Evolutionary conservation across 2,329 filamentous ascomycete genomes (phyloP).

Genomic region (Calonectria fujianensis): DNA sequence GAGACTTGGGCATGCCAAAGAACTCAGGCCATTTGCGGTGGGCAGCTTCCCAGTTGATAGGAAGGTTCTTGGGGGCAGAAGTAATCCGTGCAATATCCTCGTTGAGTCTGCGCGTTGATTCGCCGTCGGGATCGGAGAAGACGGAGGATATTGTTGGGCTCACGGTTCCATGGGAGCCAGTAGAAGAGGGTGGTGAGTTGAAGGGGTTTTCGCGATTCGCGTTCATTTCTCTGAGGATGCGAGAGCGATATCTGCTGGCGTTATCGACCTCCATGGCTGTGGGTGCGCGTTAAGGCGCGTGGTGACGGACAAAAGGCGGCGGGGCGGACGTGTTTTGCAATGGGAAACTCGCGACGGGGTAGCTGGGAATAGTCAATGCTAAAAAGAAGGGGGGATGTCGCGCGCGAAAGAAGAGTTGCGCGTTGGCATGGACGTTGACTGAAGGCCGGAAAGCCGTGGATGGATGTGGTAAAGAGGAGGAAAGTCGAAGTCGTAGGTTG

Average conservation of each 20-base stretch:
- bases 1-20: slow-evolving; percentile 64
- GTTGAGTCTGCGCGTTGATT: slow-evolving; percentile 71
- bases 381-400: slow-evolving; percentile 37
- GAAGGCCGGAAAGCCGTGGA: slow-evolving; percentile 36
- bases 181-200: slow-evolving; percentile 75
- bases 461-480: slow-evolving; percentile 44
- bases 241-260: slow-evolving; percentile 66
- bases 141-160: slow-evolving; percentile 72
- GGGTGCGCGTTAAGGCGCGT: slow-evolving; percentile 52
- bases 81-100: slow-evolving; percentile 68
- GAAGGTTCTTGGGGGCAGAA: slow-evolving; percentile 62
- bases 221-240: slow-evolving; percentile 71
- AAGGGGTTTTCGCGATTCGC: slow-evolving; percentile 73
- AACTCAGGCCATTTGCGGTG: slow-evolving; percentile 73
- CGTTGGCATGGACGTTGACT: slow-evolving; percentile 44
- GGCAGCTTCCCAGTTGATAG: slow-evolving; percentile 67
- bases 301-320: slow-evolving; percentile 48
- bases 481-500: slow-evolving; percentile 45
- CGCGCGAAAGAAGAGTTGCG: slow-evolving; percentile 43
- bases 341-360: slow-evolving; percentile 40
- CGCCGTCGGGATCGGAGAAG: slow-evolving; percentile 72
- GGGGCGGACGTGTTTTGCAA: slow-evolving; percentile 47
- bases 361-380: slow-evolving; percentile 48
- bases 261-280: slow-evolving; percentile 65
- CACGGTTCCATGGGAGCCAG: slow-evolving; percentile 74